These are phyloP conservation scores for Pachyrhizus erosus DNA, from an alignment of 306 rosid genomes.

Conservation along the genomic window DNA sequence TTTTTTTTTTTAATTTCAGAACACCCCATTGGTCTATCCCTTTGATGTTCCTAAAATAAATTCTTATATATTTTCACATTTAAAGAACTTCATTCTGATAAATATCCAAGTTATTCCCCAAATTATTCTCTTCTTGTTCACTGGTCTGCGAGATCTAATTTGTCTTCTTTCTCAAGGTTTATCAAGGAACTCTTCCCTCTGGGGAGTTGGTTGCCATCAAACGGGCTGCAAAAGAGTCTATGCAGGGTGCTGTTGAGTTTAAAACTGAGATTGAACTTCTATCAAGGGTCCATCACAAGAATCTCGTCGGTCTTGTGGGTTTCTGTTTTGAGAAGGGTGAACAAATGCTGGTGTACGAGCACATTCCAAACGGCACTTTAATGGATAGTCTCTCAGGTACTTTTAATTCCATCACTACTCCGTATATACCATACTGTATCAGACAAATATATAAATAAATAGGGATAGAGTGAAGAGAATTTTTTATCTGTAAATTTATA, in stretches of 20 bases:
- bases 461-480: too few species aligned
- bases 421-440: constrained; percentile 20
- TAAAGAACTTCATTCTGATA: constrained; percentile 16
- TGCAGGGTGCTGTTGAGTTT: constrained; percentile 76
- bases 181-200: constrained; percentile 59
- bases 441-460: neutral
- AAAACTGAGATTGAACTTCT: constrained; percentile 89
- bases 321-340: constrained; percentile 83
- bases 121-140: constrained; percentile 17
- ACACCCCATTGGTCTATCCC: neutral
- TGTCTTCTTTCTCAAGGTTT: constrained; percentile 56
- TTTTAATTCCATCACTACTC: constrained; percentile 37
- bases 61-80: constrained; percentile 8
- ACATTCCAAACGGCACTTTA: constrained; percentile 71
- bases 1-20: neutral
- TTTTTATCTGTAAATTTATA: neutral
- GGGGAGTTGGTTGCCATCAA: constrained; percentile 82
- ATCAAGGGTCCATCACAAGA: constrained; percentile 88
- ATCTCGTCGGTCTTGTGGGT: constrained; percentile 78
- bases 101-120: constrained; percentile 14
- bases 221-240: constrained; percentile 69
- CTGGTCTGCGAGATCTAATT: constrained; percentile 33
- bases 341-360: constrained; percentile 86
- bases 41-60: neutral
- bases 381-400: constrained; percentile 79